Evolutionary conservation across 306 rosid species (phyloP).

Genomic region (Quillaja saponaria): DNA sequence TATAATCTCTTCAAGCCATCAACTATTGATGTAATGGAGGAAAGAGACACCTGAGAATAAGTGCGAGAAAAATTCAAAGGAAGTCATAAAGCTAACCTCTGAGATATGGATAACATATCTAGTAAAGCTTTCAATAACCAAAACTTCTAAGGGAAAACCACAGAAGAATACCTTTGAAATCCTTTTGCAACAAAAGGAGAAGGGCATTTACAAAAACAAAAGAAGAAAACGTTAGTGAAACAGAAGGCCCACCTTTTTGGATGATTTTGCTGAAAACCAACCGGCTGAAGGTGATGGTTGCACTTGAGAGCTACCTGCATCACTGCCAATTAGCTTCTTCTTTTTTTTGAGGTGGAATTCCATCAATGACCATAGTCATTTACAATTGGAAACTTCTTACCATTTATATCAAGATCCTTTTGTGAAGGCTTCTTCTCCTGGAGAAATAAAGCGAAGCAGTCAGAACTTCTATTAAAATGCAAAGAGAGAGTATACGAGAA

Average conservation of each 20-base stretch:
- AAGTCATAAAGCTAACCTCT: neutral
- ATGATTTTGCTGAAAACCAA: conserved; percentile 75
- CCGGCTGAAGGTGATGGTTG: conserved; percentile 49
- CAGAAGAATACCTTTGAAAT: neutral
- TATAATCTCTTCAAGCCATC: conserved; percentile 89
- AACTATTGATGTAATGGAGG: conserved; percentile 75
- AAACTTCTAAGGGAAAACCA: neutral
- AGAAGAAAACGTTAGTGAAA: conserved; percentile 17
- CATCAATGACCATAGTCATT: conserved; percentile 12
- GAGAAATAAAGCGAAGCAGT: conserved; percentile 28
- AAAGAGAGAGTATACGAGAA: neutral
- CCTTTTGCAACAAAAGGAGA: neutral
- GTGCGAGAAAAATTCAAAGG: no score
- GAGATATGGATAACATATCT: neutral
- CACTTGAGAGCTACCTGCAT: conserved; percentile 54
- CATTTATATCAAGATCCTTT: conserved; percentile 46
- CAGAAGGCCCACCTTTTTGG: conserved; percentile 53
- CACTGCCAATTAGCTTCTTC: neutral
- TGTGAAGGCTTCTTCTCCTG: conserved; percentile 65
- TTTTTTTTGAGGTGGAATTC: neutral
- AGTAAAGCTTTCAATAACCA: neutral
- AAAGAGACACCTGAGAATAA: conserved; percentile 52
- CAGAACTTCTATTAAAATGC: conserved; percentile 9
- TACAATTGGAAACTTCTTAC: conserved; percentile 45
- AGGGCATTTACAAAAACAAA: neutral